Conservation (phyloP, 305 asterid species). For the Solanum chacoense region DNA sequence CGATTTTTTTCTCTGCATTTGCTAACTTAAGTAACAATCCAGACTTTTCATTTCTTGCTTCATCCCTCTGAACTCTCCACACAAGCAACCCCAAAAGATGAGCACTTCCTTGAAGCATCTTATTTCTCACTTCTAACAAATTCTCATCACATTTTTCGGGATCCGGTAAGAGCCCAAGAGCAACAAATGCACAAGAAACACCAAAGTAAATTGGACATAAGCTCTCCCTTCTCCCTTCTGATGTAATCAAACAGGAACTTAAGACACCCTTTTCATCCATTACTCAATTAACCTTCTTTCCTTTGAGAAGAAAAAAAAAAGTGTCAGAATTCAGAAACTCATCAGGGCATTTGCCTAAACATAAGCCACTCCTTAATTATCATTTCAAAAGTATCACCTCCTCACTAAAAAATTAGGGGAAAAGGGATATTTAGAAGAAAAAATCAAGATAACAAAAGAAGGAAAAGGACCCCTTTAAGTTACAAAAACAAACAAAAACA, state of each 20-base stretch:
- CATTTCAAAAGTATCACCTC: not conserved
- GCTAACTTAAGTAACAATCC: slow-evolving; percentile 41
- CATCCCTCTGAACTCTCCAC: slow-evolving; percentile 45
- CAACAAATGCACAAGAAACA: slow-evolving; percentile 67
- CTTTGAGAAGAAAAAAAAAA: not conserved
- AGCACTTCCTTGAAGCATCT: slow-evolving; percentile 59
- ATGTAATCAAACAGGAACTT: slow-evolving; percentile 8
- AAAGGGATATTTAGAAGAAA: not conserved
- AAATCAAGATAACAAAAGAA: not conserved
- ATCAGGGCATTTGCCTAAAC: not conserved
- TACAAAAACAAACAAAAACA: not conserved
- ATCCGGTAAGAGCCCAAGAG: slow-evolving; percentile 47
- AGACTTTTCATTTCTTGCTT: slow-evolving; percentile 10
- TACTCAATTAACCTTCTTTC: slow-evolving; percentile 1
- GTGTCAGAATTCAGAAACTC: not conserved
- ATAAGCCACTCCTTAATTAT: not conserved
- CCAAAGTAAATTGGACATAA: slow-evolving; percentile 59
- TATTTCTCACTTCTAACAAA: slow-evolving; percentile 43
- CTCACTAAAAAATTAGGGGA: not conserved
- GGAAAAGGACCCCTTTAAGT: not conserved
- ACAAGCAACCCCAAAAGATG: slow-evolving; percentile 58
- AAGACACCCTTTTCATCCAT: slow-evolving; percentile 53
- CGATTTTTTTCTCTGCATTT: slow-evolving; percentile 35
- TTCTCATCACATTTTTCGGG: slow-evolving; percentile 36
- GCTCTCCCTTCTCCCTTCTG: slow-evolving; percentile 32